These are phyloP conservation scores for Hypoxylon intermedium DNA, from an alignment of 495 filamentous ascomycete species.

Conservation along the genomic window DNA sequence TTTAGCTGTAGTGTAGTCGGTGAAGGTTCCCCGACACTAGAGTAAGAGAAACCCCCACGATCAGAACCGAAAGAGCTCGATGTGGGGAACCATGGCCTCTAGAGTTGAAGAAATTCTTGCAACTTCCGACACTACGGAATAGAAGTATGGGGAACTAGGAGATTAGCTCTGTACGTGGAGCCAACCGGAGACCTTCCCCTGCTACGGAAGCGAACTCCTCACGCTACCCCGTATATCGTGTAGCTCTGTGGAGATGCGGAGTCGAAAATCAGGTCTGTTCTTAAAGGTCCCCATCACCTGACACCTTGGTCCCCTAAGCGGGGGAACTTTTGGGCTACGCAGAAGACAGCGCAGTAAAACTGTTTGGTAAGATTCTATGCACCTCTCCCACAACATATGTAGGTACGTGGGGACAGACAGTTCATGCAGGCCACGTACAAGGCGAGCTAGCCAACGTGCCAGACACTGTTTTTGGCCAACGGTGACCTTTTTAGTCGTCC, in stretches of 20 bases:
- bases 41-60: slow-evolving; percentile 28
- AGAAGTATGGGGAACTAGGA: slow-evolving; percentile 6
- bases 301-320: slow-evolving; percentile 2
- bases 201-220: slow-evolving; percentile 1
- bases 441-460: background rate
- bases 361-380: no score
- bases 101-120: slow-evolving; percentile 8
- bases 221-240: slow-evolving; percentile 14
- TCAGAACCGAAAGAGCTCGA: slow-evolving; percentile 13
- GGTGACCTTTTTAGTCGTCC: background rate
- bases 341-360: slow-evolving; percentile 7
- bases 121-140: background rate
- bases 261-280: slow-evolving; percentile 4
- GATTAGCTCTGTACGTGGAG: slow-evolving; percentile 18
- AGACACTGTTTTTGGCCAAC: background rate
- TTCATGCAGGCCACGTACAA: slow-evolving; percentile 7
- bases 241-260: slow-evolving; percentile 21
- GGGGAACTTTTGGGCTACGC: slow-evolving; percentile 11
- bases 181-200: slow-evolving; percentile 15
- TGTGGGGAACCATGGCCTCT: slow-evolving; percentile 11
- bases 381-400: no score
- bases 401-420: slow-evolving; percentile 2
- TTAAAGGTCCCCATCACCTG: slow-evolving; percentile 15
- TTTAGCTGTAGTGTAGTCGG: slow-evolving; percentile 8
- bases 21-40: background rate